These are phyloP conservation scores for Phylloporus arenicola DNA, from an alignment of 768 basidiomycete genomes.

Conservation along the genomic window DNA sequence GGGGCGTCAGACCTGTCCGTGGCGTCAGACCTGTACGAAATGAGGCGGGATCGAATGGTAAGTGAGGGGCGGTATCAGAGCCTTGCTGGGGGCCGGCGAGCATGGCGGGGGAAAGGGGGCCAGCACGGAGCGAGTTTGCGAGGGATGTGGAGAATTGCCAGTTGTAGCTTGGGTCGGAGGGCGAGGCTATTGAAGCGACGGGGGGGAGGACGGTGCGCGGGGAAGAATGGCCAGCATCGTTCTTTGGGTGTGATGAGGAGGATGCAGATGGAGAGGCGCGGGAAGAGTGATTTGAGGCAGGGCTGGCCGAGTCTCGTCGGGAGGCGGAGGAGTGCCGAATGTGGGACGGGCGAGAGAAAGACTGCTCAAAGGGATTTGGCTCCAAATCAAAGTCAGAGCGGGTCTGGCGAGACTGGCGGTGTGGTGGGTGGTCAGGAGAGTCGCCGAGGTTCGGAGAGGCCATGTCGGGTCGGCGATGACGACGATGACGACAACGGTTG, in stretches of 20 bases:
- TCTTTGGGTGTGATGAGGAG: conserved; percentile 28
- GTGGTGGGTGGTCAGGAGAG: conserved; percentile 16
- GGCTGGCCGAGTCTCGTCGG: conserved; percentile 30
- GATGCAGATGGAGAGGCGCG: conserved; percentile 34
- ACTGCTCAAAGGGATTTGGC: conserved; percentile 93
- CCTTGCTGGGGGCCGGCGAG: conserved; percentile 75
- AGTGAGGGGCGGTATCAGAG: conserved; percentile 32
- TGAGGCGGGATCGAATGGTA: conserved; percentile 61
- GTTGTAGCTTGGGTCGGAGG: conserved; percentile 41
- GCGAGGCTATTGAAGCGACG: conserved; percentile 66
- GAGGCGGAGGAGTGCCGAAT: conserved; percentile 39
- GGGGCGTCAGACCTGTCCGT: conserved; percentile 77
- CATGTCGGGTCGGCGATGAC: conserved; percentile 14
- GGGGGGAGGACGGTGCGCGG: conserved; percentile 79
- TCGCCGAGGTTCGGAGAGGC: conserved; percentile 32
- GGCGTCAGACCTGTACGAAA: conserved; percentile 88
- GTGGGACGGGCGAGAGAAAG: conserved; percentile 66
- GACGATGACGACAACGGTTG: conserved; percentile 28
- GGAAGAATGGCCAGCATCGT: conserved; percentile 31
- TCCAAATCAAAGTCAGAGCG: conserved; percentile 72
- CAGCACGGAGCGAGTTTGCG: conserved; percentile 79
- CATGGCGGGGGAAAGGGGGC: conserved; percentile 95
- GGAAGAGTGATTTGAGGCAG: conserved; percentile 32
- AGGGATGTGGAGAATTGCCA: conserved; percentile 64
- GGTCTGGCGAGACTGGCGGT: conserved; percentile 37